Evolutionary conservation across 306 rosid genomes (phyloP), one percentile per base, ranked within the genome.

Genomic region (Fagus crenata): DNA sequence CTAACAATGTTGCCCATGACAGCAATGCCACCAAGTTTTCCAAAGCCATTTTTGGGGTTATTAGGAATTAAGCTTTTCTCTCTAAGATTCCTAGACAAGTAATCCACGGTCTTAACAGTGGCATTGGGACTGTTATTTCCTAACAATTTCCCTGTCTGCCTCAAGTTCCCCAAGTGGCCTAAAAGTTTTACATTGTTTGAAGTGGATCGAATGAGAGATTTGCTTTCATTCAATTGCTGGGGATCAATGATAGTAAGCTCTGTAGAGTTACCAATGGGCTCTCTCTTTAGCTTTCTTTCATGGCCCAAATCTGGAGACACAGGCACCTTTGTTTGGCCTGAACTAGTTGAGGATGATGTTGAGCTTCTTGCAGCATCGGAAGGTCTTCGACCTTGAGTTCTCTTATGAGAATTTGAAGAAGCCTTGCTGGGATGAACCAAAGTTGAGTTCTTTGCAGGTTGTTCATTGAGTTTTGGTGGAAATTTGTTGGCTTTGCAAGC

Each of bases 1-100:
- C 91, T 88, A 86, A 92, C 73, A 51, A 96, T 93, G 81, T 90
- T 96, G 43, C 99, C 97, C 93, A 92, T 92, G 0, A 67, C 85
- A 0, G 56, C 79, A 28, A 79, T 85, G 53, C 77, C 81, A 7
- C 67, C 76, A 0, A 55, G 22, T 42, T 68, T 77, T n/a, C 84
- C 80, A 53, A 18, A 51, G 5, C 78, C 81, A 15, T 76, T 82
- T 53, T 49, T 67, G 46, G 77, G 31, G 78, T 65, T 46, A 42
- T 32, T 67, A 0, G 74, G 75, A 67, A 83, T 17, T 31, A 80
- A 56, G 51, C 53, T 82, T 69, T 79, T 33, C 58, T 85, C 85
- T 76, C 71, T 79, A 32, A 53, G 18, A 18, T 36, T 85, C 73
- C 69, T 87, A n/a, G 81, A 73, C 68, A 64, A 40, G 68, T 15